These are phyloP conservation scores for Parathielavia hyrcaniae DNA, from an alignment of 495 filamentous ascomycete genomes.

Conservation along the genomic window DNA sequence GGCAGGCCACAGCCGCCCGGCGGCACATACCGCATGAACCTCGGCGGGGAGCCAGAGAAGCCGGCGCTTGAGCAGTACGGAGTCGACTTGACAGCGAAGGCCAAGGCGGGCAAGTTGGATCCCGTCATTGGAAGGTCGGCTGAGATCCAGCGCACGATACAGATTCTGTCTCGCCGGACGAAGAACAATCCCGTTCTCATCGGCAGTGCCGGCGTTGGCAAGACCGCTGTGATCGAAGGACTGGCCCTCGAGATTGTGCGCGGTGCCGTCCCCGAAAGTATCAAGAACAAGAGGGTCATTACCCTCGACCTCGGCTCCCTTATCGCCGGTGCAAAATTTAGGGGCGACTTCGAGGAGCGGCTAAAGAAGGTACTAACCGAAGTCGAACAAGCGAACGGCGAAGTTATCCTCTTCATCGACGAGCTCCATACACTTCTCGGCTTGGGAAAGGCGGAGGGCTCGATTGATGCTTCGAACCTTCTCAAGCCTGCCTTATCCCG, in stretches of 20 bases:
- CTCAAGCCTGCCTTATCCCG: slow-evolving; percentile 89
- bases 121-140: slow-evolving; percentile 89
- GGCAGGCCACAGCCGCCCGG: slow-evolving; percentile 80
- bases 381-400: slow-evolving; percentile 79
- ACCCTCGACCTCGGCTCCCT: slow-evolving; percentile 80
- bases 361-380: slow-evolving; percentile 87
- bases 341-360: slow-evolving; percentile 94
- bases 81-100: slow-evolving; percentile 79
- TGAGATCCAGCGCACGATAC: slow-evolving; percentile 90
- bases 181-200: slow-evolving; percentile 98
- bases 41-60: slow-evolving; percentile 74
- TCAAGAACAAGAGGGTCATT: slow-evolving; percentile 90
- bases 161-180: slow-evolving; percentile 83
- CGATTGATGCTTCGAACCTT: slow-evolving; percentile 91
- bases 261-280: slow-evolving; percentile 91
- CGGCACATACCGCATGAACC: slow-evolving; percentile 86
- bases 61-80: slow-evolving; percentile 85
- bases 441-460: slow-evolving; percentile 89
- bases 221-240: slow-evolving; percentile 91
- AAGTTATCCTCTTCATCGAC: slow-evolving; percentile 91
- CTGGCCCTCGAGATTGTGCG: slow-evolving; percentile 83
- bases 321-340: slow-evolving; percentile 91
- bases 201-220: slow-evolving; percentile 86
- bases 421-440: slow-evolving; percentile 90
- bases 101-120: slow-evolving; percentile 84